Evolutionary conservation across 2,329 filamentous ascomycete genomes (phyloP), one percentile per base, ranked within the genome.

Genomic region (Rhinocladiella mackenziei): DNA sequence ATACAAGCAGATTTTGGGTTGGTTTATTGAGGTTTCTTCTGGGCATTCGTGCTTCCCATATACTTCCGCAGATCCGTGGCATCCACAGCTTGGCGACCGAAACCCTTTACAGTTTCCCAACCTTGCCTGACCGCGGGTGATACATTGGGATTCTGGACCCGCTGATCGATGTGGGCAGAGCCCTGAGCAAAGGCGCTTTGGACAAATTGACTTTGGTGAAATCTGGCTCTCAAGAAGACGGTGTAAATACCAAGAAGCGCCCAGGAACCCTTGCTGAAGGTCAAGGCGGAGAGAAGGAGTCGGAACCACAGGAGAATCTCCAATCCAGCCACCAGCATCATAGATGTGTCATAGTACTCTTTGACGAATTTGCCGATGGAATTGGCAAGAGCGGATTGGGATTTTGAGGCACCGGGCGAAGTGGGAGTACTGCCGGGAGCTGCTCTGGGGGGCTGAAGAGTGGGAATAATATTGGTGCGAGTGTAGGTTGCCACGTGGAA

Each of bases 401-500:
- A 64, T 40, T 61, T 55, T 61, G 71, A 68, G 65, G 64, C 59
- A 44, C 64, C 63, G 45, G 63, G 84, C 46, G 80, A 76, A 40
- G 76, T 69, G 39, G 75, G 72, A 30, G 77, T 73, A 28, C 77
- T 67, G 10, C 78, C 63, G 25, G 72, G 60, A 53, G 72, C 65
- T 33, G 63, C 62, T 55, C 76, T 73, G 48, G 81, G 76, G 11
- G 89, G 86, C 60, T 84, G 76, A 59, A 98, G 64, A 53, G 86
- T 88, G 50, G 92, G 92, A 59, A 98, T 85, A 55, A 98, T 71
- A 73, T 94, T 94, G 65, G 86, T 85, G 66, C 92, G 89, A 56
- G 86, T 86, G 72, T 98, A 98, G 55, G 92, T 97, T 51, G 89
- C 87, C 58, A 97, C 89, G 72, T 98, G 92, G 82, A 98, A 98